phyloP scores from a whole-genome alignment of 140 eudicot genomes.

The Senecio squalidus region DNA sequence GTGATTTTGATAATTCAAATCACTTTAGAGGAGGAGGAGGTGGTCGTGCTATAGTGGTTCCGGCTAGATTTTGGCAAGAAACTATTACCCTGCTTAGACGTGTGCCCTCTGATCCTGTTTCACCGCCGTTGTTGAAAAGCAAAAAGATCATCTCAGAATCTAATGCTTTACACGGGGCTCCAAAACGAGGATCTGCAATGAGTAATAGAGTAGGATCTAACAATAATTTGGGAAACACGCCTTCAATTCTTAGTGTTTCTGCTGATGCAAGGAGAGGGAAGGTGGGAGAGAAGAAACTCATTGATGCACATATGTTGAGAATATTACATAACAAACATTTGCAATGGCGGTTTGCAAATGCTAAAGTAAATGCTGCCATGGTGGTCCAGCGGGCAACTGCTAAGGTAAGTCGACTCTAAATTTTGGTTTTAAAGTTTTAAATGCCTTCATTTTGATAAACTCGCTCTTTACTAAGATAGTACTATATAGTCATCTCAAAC shows the following conservation, averaged over 20 bases:
- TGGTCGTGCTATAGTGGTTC: conserved; percentile 56
- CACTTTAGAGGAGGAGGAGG: conserved; percentile 28
- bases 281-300: conserved; percentile 65
- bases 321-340: conserved; percentile 62
- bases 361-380: conserved; percentile 58
- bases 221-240: conserved; percentile 21
- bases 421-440: neutral
- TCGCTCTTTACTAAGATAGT: no score
- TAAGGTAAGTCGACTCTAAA: conserved; percentile 39
- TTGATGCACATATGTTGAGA: conserved; percentile 70
- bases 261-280: conserved; percentile 68
- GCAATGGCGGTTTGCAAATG: conserved; percentile 93
- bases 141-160: conserved; percentile 26
- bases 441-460: neutral
- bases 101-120: conserved; percentile 37
- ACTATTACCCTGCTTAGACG: conserved; percentile 39
- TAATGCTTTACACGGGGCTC: conserved; percentile 28
- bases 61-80: conserved; percentile 76
- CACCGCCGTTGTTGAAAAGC: conserved; percentile 39
- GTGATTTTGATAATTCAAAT: conserved; percentile 25
- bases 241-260: conserved; percentile 59
- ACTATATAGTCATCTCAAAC: no score
- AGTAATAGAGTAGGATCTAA: conserved; percentile 25
- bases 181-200: conserved; percentile 14
- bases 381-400: conserved; percentile 42